Conservation (phyloP, 768 basidiomycete genomes). For the Rubroboletus satanas region DNA sequence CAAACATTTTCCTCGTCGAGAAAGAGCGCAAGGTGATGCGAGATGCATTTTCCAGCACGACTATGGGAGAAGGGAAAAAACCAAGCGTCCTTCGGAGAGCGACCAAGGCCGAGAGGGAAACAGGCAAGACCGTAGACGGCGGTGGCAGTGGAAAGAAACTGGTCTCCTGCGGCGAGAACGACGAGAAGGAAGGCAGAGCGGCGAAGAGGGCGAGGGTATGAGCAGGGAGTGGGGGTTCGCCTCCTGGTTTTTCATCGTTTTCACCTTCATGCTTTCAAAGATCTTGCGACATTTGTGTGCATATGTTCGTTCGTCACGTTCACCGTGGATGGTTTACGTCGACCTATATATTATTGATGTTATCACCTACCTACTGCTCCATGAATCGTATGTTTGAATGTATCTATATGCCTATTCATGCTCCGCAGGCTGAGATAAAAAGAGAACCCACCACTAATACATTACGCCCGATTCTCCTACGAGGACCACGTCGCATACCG, state of each 20-base stretch:
- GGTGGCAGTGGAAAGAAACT: constrained; percentile 25
- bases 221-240: neutral
- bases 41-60: constrained; percentile 7
- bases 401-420: neutral
- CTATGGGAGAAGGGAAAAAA: constrained; percentile 9
- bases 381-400: neutral
- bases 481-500: neutral
- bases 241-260: neutral
- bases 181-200: constrained; percentile 47
- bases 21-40: constrained; percentile 21
- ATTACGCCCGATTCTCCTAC: neutral
- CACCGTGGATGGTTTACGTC: neutral
- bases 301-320: constrained; percentile 15
- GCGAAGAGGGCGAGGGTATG: constrained; percentile 17
- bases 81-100: constrained; percentile 27
- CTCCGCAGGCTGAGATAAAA: neutral
- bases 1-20: constrained; percentile 23
- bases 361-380: neutral
- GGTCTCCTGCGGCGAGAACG: constrained; percentile 75
- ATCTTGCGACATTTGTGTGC: neutral
- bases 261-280: constrained; percentile 8
- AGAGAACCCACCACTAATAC: neutral
- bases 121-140: neutral
- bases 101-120: neutral
- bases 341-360: neutral